Evolutionary conservation across 2,329 filamentous ascomycete genomes (phyloP), one percentile per base, ranked within the genome.

Genomic region (Clarireedia paspali): DNA sequence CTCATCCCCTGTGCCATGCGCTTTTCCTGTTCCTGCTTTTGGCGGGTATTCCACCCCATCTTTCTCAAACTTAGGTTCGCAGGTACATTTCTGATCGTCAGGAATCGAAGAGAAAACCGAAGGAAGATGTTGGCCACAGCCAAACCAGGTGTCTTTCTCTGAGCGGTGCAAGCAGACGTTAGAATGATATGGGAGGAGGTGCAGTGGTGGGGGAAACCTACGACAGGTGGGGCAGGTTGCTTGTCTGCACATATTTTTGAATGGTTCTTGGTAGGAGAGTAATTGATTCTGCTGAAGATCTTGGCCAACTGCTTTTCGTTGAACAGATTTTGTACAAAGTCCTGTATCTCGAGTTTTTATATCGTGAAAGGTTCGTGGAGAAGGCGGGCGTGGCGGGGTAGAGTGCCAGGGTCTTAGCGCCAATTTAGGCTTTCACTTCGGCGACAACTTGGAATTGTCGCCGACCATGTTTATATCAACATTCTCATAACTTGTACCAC

Each of bases 141-240:
- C 78, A 68, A 70, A 74, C 79, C 79, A 81, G 14, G 77, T 77
- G 36, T 70, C 62, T 59, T 80, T 80, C 50, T 75, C 77, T 77
- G 57, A 55, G 47, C 27, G 15, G 26, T 14, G 42, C 50, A 17
- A 23, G 24, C 49, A 2, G 4, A 44, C 38, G 45, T 53, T n/a
- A 50, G 58, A 15, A 34, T 24, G 20, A 51, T 23, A 20, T 42
- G 39, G 49, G 17, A 52, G 53, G 40, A 59, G 57, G 39, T 34
- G 45, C 20, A 26, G 7, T n/a, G 23, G 10, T 10, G 46, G 24
- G n/a, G 47, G n/a, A 36, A 14, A 59, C 74, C 56, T 73, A 79
- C 77, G 67, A 69, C 78, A 81, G 34, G 68, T 76, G 46, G 70
- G 64, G 67, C 78, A 81, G 52, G 71, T 72, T 44, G 75, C 70